phyloP scores from a whole-genome alignment of 169 alveolate species.

The Plasmodium vivax region DNA sequence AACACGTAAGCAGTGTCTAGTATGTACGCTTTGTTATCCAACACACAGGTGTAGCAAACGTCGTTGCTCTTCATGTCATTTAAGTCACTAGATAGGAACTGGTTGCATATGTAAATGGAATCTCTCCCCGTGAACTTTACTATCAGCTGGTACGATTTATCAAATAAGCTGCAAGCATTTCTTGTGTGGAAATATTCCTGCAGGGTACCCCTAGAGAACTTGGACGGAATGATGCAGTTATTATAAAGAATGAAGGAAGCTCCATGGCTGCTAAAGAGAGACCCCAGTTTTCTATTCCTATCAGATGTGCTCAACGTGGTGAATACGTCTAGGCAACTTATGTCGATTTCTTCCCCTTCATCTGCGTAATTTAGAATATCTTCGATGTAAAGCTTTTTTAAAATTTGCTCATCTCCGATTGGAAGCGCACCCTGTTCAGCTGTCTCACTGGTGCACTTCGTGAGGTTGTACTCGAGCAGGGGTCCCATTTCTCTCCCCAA shows the following conservation, averaged over 20 bases:
- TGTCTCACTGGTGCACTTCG: neutral
- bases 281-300: constrained; percentile 57
- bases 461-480: neutral
- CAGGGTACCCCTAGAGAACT: constrained; percentile 27
- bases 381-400: constrained; percentile 51
- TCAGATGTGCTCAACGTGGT: constrained; percentile 42
- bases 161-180: constrained; percentile 73
- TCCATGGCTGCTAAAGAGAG: constrained; percentile 4
- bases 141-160: constrained; percentile 75
- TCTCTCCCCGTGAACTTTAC: constrained; percentile 75
- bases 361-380: constrained; percentile 59
- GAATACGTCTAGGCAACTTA: constrained; percentile 45
- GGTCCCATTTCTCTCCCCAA: neutral
- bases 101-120: constrained; percentile 76
- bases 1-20: constrained; percentile 80
- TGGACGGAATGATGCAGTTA: constrained; percentile 68
- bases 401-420: neutral
- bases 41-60: constrained; percentile 73
- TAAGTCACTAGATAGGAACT: constrained; percentile 76
- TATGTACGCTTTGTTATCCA: constrained; percentile 79
- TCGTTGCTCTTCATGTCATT: constrained; percentile 63
- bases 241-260: constrained; percentile 66
- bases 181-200: constrained; percentile 77
- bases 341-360: constrained; percentile 50
- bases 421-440: neutral